Conservation (phyloP, 2,329 filamentous ascomycete species). For the Metarhizium brunneum region DNA sequence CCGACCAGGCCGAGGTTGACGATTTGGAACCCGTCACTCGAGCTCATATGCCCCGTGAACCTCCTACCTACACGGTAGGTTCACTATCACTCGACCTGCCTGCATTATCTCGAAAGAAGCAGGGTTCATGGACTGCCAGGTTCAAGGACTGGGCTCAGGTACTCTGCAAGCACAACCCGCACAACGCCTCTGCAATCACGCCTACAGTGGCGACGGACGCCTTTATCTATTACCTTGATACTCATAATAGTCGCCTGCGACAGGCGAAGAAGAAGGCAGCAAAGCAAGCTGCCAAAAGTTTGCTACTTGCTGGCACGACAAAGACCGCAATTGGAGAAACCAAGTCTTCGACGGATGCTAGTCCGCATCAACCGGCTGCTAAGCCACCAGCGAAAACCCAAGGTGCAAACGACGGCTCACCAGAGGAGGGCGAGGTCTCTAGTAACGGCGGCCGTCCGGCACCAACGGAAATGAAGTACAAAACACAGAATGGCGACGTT, state of each 20-base stretch:
- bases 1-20: background rate
- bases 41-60: constrained; percentile 12
- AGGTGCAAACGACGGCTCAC: background rate
- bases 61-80: constrained; percentile 13
- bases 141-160: constrained; percentile 25
- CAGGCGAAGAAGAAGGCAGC: constrained; percentile 21
- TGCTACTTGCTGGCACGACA: constrained; percentile 16
- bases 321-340: constrained; percentile 12
- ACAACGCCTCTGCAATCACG: constrained; percentile 13
- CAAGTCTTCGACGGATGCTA: background rate
- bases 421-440: constrained; percentile 1
- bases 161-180: constrained; percentile 19
- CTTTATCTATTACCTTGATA: constrained; percentile 22
- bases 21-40: background rate
- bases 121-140: constrained; percentile 24
- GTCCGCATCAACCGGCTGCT: background rate
- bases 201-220: constrained; percentile 15
- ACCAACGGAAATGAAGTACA: background rate
- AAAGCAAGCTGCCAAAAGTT: constrained; percentile 18
- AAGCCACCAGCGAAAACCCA: background rate
- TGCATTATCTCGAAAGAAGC: constrained; percentile 14
- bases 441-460: constrained; percentile 1
- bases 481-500: background rate
- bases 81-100: constrained; percentile 18
- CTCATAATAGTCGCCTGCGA: constrained; percentile 20